A percentile compares a stretch with the other conserved stretches of the same genome.
Conservation (phyloP, 1,284 basidiomycete species). For the Vanrija pseudolonga region DNA sequence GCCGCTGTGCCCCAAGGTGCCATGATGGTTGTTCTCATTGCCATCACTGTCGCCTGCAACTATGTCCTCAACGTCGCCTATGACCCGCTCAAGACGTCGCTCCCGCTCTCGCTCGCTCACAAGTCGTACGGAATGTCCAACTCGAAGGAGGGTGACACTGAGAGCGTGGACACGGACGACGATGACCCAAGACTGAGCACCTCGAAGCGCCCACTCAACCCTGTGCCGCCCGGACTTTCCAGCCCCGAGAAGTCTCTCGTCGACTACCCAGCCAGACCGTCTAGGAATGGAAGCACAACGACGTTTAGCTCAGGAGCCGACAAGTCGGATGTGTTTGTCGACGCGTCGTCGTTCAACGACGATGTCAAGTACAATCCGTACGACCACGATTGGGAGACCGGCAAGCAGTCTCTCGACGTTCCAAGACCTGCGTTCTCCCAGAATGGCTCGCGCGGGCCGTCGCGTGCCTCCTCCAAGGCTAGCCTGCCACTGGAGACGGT, state of each 20-base stretch:
- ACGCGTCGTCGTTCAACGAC: background rate
- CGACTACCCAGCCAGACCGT: too few relatives aligned
- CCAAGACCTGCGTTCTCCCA: too few relatives aligned
- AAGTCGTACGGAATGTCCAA: conserved; percentile 56
- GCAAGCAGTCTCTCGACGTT: too few relatives aligned
- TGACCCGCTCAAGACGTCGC: conserved; percentile 55
- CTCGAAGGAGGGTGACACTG: conserved; percentile 1
- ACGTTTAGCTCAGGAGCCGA: too few relatives aligned
- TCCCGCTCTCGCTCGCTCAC: conserved; percentile 75
- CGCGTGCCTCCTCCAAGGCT: too few relatives aligned
- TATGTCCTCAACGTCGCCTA: conserved; percentile 62
- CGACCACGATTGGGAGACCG: background rate
- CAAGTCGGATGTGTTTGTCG: too few relatives aligned
- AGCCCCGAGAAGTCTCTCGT: too few relatives aligned
- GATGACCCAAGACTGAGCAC: background rate
- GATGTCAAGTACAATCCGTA: background rate
- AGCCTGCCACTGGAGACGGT: too few relatives aligned
- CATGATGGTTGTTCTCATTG: conserved; percentile 77
- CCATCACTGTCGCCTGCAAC: conserved; percentile 72
- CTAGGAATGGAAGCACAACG: too few relatives aligned
- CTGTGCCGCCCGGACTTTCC: too few relatives aligned
- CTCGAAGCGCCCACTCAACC: background rate
- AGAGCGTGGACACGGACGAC: background rate
- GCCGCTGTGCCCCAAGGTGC: conserved; percentile 68
- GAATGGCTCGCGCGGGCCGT: too few relatives aligned